Evolutionary conservation across 352 stramenopile genomes (phyloP), one percentile per base, ranked within the genome.

Genomic region (Globisporangium radiosum): DNA sequence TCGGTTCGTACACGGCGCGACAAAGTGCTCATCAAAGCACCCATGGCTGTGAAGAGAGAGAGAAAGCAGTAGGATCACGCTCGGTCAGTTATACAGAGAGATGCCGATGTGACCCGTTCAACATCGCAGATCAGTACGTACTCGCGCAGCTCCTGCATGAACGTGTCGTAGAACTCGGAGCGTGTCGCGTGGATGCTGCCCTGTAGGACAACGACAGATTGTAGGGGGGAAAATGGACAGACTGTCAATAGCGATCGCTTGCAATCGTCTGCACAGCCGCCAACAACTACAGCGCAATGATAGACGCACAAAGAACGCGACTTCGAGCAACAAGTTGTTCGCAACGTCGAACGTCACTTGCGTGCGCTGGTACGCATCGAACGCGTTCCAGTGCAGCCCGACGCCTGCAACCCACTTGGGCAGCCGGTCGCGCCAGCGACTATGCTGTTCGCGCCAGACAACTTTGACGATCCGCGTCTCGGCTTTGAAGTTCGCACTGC

Each of bases 391-490:
- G 50, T 73, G 58, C 38, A 64, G 7, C 58, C 4, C 66, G 60
- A 10, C 44, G 33, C 44, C 47, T 17, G 48, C 53, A 0, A 68
- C 53, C 56, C 60, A 48, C 40, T 14, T 57, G 4, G 50, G 40
- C 0, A 64, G 9, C 14, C 47, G 52, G 3, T 60, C 45, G 7
- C 54, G 49, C 19, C 38, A 48, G 36, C 55, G 19, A n/a, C 70
- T 73, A 56, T 98, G 93, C 47, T 83, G 65, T 57, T 99, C 95
- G 42, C 82, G 65, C 80, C 96, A 98, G 13, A 91, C 78, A 37
- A 98, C 82, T 48, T 87, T 90, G 40, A 96, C 78, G 47, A 98
- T 83, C 49, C 95, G 88, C 39, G 87, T 75, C 37, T 87, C 61
- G 51, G 60, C 80, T 57, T 87, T 80, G 25, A 85, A 87, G 57